Conservation (phyloP, 2,329 filamentous ascomycete genomes). For the Exutisphaerella laricina region DNA sequence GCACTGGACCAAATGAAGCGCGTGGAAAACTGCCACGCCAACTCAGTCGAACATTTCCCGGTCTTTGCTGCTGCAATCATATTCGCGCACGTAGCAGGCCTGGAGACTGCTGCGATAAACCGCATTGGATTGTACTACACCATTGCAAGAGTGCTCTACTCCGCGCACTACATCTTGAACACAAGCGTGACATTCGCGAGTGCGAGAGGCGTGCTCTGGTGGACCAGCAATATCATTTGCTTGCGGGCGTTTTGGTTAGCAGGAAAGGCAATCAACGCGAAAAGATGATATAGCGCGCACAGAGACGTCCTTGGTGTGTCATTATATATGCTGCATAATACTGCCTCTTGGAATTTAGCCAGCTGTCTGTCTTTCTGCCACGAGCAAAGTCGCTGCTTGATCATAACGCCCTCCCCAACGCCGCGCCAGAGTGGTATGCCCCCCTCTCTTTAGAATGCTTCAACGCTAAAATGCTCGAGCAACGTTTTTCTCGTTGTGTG, state of each 20-base stretch:
- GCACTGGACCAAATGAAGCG: conserved; percentile 42
- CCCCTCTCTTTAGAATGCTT: background rate
- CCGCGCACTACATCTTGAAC: conserved; percentile 37
- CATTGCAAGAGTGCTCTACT: conserved; percentile 39
- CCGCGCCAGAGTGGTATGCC: conserved; percentile 2
- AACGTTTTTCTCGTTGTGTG: background rate
- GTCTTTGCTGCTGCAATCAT: conserved; percentile 38
- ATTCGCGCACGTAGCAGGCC: conserved; percentile 38
- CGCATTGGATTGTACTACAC: conserved; percentile 38
- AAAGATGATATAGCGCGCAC: too few species aligned
- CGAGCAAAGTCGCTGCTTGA: background rate
- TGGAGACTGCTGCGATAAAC: conserved; percentile 37
- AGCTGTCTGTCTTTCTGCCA: background rate
- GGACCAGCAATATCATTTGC: conserved; percentile 41
- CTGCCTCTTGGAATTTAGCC: background rate
- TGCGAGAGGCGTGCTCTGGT: conserved; percentile 39
- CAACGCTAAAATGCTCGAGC: conserved; percentile 1
- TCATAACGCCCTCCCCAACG: background rate
- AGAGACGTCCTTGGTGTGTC: background rate
- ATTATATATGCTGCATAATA: background rate
- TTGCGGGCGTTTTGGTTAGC: conserved; percentile 36
- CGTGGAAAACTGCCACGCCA: conserved; percentile 44
- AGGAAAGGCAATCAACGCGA: conserved; percentile 30
- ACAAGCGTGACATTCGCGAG: conserved; percentile 34
- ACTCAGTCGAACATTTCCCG: conserved; percentile 42